Base-by-base conservation (phyloP, 2,329 filamentous ascomycete genomes). In the Didymella sp. region DNA sequence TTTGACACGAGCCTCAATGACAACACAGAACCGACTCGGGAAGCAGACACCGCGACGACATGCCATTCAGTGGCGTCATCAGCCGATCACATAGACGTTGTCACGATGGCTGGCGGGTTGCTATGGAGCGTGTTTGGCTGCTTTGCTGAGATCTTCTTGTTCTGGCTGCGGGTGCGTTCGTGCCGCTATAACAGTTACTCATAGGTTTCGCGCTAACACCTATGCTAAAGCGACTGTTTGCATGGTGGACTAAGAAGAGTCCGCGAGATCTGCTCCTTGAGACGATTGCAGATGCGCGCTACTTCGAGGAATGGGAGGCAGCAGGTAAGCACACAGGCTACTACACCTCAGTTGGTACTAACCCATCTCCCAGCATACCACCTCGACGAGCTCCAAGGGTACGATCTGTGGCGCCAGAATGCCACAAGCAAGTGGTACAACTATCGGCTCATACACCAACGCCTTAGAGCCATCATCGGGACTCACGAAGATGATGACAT, bases 391-490 rank as follows among this genome's bases (percentile, higher is more conserved):
- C 80, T 91, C 17, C 82, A 92, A n/a, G 88, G 88, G 38, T 86
- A 92, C 64, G 91, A 96, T 76, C 76, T 92, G 59, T 96, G 91
- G 91, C 89, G 92, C 56, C 89, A 92, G 69, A 91, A 92, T 68
- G 87, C 90, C 6, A 87, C 87, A 9, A 93, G 88, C 64, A 88
- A 87, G 68, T 86, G 90, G 77, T 97, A 96, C 76, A 92, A 96
- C 76, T 94, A 91, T 80, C 84, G 87, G 51, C 86, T 96, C 58
- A 95, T 97, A 65, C 85, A 89, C 70, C 85, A 91, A 71, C 87
- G 92, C 19, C 81, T 94, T 41, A 84, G 88, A 67, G 87, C 87
- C 37, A 85, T 96, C 56, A 84, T 88, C 59, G 81, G 83, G 45
- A 88, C 89, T 6, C 85, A 89, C 28, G 87, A 90, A 66, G 83